Base-by-base conservation (phyloP, 768 basidiomycete genomes). In the Phlebiopsis flavidoalba region DNA sequence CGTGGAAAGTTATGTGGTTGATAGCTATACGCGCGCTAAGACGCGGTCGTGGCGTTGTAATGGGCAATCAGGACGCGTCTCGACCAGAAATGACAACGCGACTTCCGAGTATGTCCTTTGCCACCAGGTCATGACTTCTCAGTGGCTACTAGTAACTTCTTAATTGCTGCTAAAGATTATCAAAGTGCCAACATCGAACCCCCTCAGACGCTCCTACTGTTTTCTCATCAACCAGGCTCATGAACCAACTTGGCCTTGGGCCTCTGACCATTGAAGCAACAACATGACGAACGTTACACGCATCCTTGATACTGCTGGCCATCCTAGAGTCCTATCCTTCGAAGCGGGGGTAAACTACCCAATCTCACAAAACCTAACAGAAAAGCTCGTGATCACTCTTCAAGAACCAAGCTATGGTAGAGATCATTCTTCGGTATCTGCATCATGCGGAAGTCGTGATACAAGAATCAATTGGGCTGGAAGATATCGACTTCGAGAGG, bases 361-460 rank as follows among this genome's bases (percentile, higher is more conserved):
- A n/a, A 75, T 84, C 11, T 58, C 74, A 19, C 35, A 65, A 7
- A 52, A 70, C 19, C 68, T 74, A n/a, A n/a, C 24, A 73, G 79
- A 62, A 64, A 74, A 57, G 74, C 77, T 40, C 71, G 76, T 66
- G 74, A 56, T 47, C 60, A 59, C 59, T 63, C 60, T 0, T 74
- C 77, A 8, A 84, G 84, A 65, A 70, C 88, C 81, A 87, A 51
- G 82, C n/a, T n/a, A n/a, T 81, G 35, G 86, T 88, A 78, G 89
- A 91, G 66, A 76, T 91, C 3, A 87, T 93, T 58, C 77, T 92
- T 7, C 89, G 89, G 1, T 81, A 90, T 6, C 76, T 92, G n/a
- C 40, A 17, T n/a, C n/a, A 43, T n/a, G n/a, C n/a, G 6, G 86
- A 89, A 62, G 89, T 91, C 62, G 72, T 91, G 37, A 67, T 91